A percentile compares a stretch with the other conserved stretches of the same genome.
Evolutionary conservation across 164 flowering plant genomes (phyloP).

Genomic region (Stephania cephalantha): DNA sequence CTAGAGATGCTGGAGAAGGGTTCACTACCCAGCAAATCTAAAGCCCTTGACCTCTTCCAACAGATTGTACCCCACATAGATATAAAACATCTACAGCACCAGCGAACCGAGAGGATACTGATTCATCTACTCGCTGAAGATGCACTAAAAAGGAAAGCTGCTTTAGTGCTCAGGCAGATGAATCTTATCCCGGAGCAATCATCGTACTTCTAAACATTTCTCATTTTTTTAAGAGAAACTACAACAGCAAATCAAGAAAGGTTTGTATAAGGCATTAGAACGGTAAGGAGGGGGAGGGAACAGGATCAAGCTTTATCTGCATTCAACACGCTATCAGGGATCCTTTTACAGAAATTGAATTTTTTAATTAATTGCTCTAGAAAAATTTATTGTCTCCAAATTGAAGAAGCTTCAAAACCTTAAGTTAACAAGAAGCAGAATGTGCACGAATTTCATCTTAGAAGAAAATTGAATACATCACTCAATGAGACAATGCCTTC

Average conservation of each 20-base stretch:
- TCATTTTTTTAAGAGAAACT: neutral
- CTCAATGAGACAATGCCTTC: constrained; percentile 55
- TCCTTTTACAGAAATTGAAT: constrained; percentile 7
- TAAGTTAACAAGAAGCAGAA: constrained; percentile 11
- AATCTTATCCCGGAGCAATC: constrained; percentile 24
- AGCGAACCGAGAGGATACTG: constrained; percentile 17
- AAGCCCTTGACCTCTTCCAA: constrained; percentile 24
- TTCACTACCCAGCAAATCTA: constrained; percentile 11
- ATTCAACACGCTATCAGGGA: neutral
- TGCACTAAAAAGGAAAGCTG: constrained; percentile 23
- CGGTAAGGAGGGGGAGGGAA: neutral
- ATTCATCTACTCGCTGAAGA: constrained; percentile 24
- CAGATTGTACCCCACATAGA: constrained; percentile 9
- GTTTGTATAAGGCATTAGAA: neutral
- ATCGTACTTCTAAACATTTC: constrained; percentile 19
- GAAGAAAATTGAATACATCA: constrained; percentile 37
- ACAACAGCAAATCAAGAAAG: neutral
- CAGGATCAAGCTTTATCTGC: neutral
- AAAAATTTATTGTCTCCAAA: constrained; percentile 19
- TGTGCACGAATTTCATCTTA: constrained; percentile 22
- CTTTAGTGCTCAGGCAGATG: constrained; percentile 23
- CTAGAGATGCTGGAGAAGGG: constrained; percentile 24
- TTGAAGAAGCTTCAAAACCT: constrained; percentile 20
- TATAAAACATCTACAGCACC: neutral
- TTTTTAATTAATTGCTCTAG: constrained; percentile 7